Evolutionary conservation across 2,329 filamentous ascomycete genomes (phyloP), one percentile per base, ranked within the genome.

Genomic region (Onygenales sp.): DNA sequence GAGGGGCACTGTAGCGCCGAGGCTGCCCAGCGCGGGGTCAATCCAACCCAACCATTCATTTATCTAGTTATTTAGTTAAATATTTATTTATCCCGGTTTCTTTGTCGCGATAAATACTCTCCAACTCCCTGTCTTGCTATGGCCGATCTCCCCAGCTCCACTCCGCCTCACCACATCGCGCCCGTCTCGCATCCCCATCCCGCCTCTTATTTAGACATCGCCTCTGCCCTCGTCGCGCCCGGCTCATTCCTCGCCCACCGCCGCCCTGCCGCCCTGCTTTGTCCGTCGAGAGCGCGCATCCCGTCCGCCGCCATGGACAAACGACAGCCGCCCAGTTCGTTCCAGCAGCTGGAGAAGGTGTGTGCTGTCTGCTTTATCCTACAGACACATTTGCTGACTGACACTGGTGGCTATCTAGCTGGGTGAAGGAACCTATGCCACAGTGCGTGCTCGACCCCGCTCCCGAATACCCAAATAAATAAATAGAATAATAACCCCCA

Each of bases 361-460:
- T 50, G 59, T 17, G 44, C 7, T 21, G 21, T 37, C 14, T 46
- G 53, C 31, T 42, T 56, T 48, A 33, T 49, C 33, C 48, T 14
- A 21, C 51, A 37, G 45, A 46, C 33, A 49, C 17, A n/a, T 27
- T 43, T 47, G 34, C 13, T 17, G 37, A 17, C 13, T 17, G 37
- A 37, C 51, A 14, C 17, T 47, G 55, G 62, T 64, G 56, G 82
- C 57, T 14, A 50, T 59, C 40, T 61, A 76, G 86, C 81, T 98
- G 61, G 93, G 93, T 65, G 93, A 98, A 77, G 93, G 93, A 57
- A 98, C 93, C 34, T 98, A 98, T 82, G 93, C 93, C 36, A 98
- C 93, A 36, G 93, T 95, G 78, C 65, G 84, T 57, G 52, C 40
- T 36, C 33, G 45, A 32, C 42, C 48, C 42, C 48, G 11, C 36